phyloP scores from a whole-genome alignment of 257 asterid species.

The Solanum dulcamara region DNA sequence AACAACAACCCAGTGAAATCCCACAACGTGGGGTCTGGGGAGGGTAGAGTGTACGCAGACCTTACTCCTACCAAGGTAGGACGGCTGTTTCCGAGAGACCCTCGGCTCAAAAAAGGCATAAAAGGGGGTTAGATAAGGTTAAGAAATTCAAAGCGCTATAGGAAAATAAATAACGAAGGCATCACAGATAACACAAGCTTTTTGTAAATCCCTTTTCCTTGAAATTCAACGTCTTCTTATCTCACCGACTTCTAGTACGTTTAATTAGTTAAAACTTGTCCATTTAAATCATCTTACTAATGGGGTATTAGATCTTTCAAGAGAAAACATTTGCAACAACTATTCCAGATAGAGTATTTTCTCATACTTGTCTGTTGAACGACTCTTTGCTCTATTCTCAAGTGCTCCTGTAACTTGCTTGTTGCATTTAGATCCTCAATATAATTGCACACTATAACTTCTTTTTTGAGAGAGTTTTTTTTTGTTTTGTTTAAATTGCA shows the following conservation, averaged over 20 bases:
- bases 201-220: neutral
- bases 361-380: neutral
- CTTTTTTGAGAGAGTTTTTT: too few species aligned
- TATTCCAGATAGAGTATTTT: neutral
- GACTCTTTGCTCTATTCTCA: neutral
- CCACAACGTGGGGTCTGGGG: too few species aligned
- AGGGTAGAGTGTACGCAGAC: too few species aligned
- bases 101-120: too few species aligned
- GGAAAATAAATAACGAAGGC: too few species aligned
- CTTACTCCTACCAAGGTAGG: too few species aligned
- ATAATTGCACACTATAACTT: neutral
- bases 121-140: too few species aligned
- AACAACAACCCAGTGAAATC: too few species aligned
- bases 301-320: neutral
- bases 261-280: neutral
- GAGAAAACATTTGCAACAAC: neutral
- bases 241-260: neutral
- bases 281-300: neutral
- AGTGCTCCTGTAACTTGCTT: neutral
- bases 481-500: too few species aligned
- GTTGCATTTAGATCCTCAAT: neutral
- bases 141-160: too few species aligned
- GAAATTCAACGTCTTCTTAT: neutral
- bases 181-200: too few species aligned
- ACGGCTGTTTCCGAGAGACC: too few species aligned